Evolutionary conservation across 306 rosid genomes (phyloP).

Genomic region (Psophocarpus tetragonolobus): DNA sequence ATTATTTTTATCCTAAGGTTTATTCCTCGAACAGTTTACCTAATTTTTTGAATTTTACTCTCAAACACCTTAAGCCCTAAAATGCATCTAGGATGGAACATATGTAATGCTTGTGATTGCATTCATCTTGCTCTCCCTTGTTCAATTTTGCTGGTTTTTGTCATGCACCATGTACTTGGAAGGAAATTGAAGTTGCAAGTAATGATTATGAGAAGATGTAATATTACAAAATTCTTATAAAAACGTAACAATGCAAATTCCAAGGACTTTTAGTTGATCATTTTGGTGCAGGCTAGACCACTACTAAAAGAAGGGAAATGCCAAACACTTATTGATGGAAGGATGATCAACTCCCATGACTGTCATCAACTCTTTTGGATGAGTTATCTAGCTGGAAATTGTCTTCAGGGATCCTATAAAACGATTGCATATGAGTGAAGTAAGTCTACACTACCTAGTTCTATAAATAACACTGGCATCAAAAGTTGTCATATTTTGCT

Average conservation of each 20-base stretch:
- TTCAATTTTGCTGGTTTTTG: not conserved
- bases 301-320: slow-evolving; percentile 64
- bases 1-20: no score
- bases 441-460: slow-evolving; percentile 9
- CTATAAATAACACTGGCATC: not conserved
- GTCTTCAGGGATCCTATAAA: slow-evolving; percentile 68
- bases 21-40: no score
- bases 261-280: not conserved
- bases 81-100: no score
- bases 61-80: no score
- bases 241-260: not conserved
- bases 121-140: not conserved
- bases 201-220: not conserved
- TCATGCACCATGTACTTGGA: not conserved
- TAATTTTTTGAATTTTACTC: no score
- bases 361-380: slow-evolving; percentile 70
- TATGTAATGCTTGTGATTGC: not conserved
- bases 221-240: not conserved
- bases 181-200: not conserved
- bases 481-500: not conserved
- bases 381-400: slow-evolving; percentile 63
- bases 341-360: slow-evolving; percentile 59
- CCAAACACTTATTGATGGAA: slow-evolving; percentile 57
- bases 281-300: slow-evolving; percentile 64
- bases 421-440: slow-evolving; percentile 58